Base-by-base conservation (phyloP, 2,329 filamentous ascomycete species). In the Colletotrichum incanum region DNA sequence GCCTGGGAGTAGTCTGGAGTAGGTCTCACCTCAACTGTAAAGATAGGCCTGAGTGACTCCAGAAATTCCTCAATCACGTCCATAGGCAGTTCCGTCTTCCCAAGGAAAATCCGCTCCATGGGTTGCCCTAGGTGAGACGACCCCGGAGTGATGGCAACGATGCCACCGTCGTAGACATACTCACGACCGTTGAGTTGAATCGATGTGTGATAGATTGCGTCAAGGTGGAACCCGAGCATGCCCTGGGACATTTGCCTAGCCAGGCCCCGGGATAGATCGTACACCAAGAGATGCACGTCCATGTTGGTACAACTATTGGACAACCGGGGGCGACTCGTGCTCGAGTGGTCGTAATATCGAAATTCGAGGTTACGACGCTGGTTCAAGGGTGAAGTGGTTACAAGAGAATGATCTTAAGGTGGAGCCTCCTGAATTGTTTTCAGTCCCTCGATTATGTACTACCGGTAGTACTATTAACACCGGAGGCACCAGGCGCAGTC, bases 151-250 rank as follows among this genome's bases (percentile, higher is more conserved):
- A 96, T 94, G 65, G 92, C 91, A 77, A 97, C 93, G 64, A 98
- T 93, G 67, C 94, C 94, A 67, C 93, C 92, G 72, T 97, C 96
- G 76, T 95, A 98, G 77, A 96, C 90, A 81, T 97, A 98, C 82
- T 99, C 96, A 62, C 93, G 88, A n/a, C 92, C 92, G 64, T 91
- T 89, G 49, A 98, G 86, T 52, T 98, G 92, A 65, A 99, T 91
- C 0, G 95, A 94, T 0, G 96, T 98, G 81, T 99, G 96, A 77
- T 98, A 98, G 65, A 99, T 91, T 65, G 96, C 96, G 81, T 98
- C 96, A 61, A 98, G 94, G 64, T 88, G 85, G 75, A 90, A 87
- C 20, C 88, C 84, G 12, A 91, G 80, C 66, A 87, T 75, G 73
- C 85, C 81, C 83, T 84, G 81, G 23, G 88, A 90, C 84, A 90